Conservation (phyloP, 140 eudicot species). For the Oenanthe javanica region DNA sequence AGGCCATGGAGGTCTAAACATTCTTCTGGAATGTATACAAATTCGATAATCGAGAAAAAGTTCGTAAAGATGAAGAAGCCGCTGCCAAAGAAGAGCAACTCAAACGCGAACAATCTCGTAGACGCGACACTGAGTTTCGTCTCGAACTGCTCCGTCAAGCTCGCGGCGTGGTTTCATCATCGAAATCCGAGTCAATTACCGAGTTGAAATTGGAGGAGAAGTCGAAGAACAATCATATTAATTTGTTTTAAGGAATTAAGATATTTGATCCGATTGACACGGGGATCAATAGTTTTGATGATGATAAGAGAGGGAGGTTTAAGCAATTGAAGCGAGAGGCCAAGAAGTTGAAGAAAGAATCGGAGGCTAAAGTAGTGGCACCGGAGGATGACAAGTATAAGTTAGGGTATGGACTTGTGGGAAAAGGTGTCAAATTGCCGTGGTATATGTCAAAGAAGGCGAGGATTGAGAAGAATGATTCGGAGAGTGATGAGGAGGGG, state of each 20-base stretch:
- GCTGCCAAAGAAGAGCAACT: constrained; percentile 92
- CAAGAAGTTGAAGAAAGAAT: background rate
- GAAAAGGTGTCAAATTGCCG: constrained; percentile 82
- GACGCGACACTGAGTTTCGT: constrained; percentile 73
- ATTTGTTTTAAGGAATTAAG: constrained; percentile 81
- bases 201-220: constrained; percentile 21
- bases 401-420: constrained; percentile 81
- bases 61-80: constrained; percentile 76
- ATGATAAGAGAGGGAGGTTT: constrained; percentile 29
- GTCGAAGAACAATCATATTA: constrained; percentile 41
- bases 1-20: constrained; percentile 93
- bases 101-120: constrained; percentile 77
- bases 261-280: constrained; percentile 53
- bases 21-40: constrained; percentile 99
- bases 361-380: constrained; percentile 36
- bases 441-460: constrained; percentile 63
- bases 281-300: constrained; percentile 20
- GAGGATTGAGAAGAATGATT: constrained; percentile 7
- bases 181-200: constrained; percentile 5
- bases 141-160: constrained; percentile 67
- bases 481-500: constrained; percentile 16
- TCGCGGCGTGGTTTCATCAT: constrained; percentile 52
- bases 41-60: constrained; percentile 86
- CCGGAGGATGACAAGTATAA: constrained; percentile 87
- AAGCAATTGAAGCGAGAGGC: constrained; percentile 61